Percentiles rank a stretch among this genome's conserved stretches.
Conservation (phyloP, 495 filamentous ascomycete species). For the Stereocaulon alpinum region DNA sequence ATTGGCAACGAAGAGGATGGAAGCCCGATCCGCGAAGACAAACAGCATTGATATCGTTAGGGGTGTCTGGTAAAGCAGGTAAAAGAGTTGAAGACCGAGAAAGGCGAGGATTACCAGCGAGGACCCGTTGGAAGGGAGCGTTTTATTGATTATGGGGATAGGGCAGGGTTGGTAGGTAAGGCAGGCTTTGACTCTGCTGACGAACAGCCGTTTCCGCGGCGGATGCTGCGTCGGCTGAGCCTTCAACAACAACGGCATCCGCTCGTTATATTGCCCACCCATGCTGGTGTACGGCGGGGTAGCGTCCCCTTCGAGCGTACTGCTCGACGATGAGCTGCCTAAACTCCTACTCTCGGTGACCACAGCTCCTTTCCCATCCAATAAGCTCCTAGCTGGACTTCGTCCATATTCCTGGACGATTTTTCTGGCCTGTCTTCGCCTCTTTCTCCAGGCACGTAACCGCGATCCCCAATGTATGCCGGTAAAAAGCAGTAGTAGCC, state of each 20-base stretch:
- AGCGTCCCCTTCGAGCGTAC: slow-evolving; percentile 10
- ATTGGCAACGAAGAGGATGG: slow-evolving; percentile 45
- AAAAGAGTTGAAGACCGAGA: slow-evolving; percentile 45
- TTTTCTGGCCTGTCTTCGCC: not conserved
- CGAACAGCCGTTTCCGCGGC: not conserved
- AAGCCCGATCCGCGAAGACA: slow-evolving; percentile 41
- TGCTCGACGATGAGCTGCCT: slow-evolving; percentile 17
- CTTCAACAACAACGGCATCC: slow-evolving; percentile 9
- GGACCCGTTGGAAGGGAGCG: slow-evolving; percentile 42
- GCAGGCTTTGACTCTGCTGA: slow-evolving; percentile 20
- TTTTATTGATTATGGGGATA: slow-evolving; percentile 43
- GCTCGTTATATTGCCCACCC: not conserved
- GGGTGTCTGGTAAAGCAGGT: slow-evolving; percentile 39
- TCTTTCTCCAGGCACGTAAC: slow-evolving; percentile 1
- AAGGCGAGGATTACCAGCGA: slow-evolving; percentile 40
- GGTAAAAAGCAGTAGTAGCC: slow-evolving; percentile 5
- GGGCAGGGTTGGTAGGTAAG: slow-evolving; percentile 44
- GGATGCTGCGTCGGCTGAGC: not conserved
- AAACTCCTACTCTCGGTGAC: not conserved
- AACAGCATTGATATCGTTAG: slow-evolving; percentile 26
- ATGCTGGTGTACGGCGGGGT: not conserved
- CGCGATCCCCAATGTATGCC: slow-evolving; percentile 6
- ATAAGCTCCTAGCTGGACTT: not conserved
- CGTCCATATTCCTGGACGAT: not conserved
- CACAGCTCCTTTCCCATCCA: not conserved